Evolutionary conservation across 1,139 yeast species (phyloP).

Genomic region (Nakaseomyces uthaithaninus): DNA sequence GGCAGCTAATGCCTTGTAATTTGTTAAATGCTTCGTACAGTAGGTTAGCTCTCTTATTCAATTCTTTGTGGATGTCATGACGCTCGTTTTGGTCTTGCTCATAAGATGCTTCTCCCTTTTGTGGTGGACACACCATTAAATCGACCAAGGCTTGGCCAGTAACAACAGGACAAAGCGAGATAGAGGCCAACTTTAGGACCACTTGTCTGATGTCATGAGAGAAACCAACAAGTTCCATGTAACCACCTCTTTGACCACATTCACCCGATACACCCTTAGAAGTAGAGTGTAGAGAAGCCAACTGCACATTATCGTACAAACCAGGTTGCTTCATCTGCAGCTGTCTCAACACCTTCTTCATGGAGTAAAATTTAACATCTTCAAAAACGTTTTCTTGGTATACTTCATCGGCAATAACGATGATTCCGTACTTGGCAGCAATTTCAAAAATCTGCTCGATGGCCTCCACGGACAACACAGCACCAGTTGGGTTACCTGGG

Average conservation of each 20-base stretch:
- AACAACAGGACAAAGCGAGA: conserved; percentile 87
- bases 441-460: conserved; percentile 64
- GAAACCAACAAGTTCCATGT: conserved; percentile 88
- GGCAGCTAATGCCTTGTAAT: conserved; percentile 78
- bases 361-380: conserved; percentile 50
- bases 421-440: conserved; percentile 78
- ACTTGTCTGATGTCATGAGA: conserved; percentile 58
- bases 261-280: conserved; percentile 97
- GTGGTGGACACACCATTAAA: conserved; percentile 88
- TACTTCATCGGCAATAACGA: conserved; percentile 95
- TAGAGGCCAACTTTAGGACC: conserved; percentile 77
- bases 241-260: conserved; percentile 99
- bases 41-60: conserved; percentile 52
- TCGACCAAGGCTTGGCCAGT: conserved; percentile 90
- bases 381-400: conserved; percentile 85
- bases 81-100: conserved; percentile 58
- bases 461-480: conserved; percentile 56
- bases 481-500: conserved; percentile 98
- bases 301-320: conserved; percentile 64
- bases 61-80: conserved; percentile 48
- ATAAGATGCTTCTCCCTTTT: conserved; percentile 66
- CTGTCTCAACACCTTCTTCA: conserved; percentile 59
- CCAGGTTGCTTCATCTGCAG: conserved; percentile 47
- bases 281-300: conserved; percentile 90
- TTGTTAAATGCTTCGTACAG: conserved; percentile 62